Evolutionary conservation across 495 filamentous ascomycete species (phyloP).

Genomic region (Hyaloscypha finlandica): DNA sequence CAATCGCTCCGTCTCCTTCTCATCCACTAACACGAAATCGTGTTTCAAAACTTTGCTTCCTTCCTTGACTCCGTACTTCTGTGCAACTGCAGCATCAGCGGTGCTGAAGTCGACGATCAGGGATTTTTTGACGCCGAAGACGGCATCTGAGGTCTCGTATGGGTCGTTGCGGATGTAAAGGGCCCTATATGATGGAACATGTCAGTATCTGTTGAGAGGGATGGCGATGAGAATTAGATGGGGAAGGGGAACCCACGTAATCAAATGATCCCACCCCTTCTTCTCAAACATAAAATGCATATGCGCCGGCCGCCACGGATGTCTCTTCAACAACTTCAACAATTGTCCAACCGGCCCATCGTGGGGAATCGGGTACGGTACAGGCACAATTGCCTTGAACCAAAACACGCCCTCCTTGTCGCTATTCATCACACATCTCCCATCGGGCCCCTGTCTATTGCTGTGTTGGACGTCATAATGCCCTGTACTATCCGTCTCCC

Average conservation of each 20-base stretch:
- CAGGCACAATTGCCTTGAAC: conserved; percentile 86
- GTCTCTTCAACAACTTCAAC: conserved; percentile 67
- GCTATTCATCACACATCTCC: conserved; percentile 74
- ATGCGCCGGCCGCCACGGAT: conserved; percentile 83
- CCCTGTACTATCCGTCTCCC: conserved; percentile 88
- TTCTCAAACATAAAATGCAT: conserved; percentile 97
- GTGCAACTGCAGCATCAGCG: conserved; percentile 57
- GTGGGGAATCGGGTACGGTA: conserved; percentile 86
- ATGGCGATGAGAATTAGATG: neutral
- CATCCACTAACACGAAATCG: conserved; percentile 73
- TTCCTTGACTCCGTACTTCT: conserved; percentile 72
- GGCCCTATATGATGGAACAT: conserved; percentile 41
- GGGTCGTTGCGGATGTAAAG: conserved; percentile 83
- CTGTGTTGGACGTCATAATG: conserved; percentile 90
- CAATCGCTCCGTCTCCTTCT: conserved; percentile 69
- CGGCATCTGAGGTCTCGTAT: conserved; percentile 88
- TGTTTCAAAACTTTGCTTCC: conserved; percentile 65
- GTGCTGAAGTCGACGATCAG: conserved; percentile 72
- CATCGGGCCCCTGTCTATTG: conserved; percentile 70
- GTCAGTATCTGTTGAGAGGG: conserved; percentile 37
- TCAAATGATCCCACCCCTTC: conserved; percentile 76
- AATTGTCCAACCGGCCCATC: conserved; percentile 88
- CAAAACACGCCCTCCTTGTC: conserved; percentile 76
- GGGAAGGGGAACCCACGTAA: conserved; percentile 67
- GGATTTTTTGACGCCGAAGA: conserved; percentile 90